These are phyloP conservation scores for Podospora sp. DNA, from an alignment of 495 filamentous ascomycete genomes.

Conservation along the genomic window DNA sequence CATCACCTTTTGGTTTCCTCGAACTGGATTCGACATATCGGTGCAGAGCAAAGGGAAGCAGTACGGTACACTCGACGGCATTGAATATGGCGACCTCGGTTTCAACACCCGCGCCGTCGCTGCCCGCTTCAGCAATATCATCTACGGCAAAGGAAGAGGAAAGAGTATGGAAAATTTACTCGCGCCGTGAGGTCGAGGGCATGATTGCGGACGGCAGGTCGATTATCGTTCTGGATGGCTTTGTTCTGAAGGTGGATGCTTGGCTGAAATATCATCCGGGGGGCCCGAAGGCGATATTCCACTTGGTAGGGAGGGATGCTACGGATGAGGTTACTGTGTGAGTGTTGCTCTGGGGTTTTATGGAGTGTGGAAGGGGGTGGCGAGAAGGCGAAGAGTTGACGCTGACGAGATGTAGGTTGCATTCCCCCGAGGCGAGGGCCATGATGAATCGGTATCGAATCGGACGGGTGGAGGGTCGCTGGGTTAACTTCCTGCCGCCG, in stretches of 20 bases:
- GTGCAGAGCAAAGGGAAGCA: too few species aligned
- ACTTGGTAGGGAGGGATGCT: conserved; percentile 96
- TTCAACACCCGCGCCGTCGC: not conserved
- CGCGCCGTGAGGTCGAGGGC: conserved; percentile 78
- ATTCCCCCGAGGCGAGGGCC: conserved; percentile 74
- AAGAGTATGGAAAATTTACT: conserved; percentile 48
- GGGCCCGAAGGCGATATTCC: conserved; percentile 86
- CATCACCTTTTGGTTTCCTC: too few species aligned
- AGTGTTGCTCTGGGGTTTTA: conserved; percentile 37
- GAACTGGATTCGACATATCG: too few species aligned
- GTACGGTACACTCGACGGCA: too few species aligned
- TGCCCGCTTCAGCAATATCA: not conserved
- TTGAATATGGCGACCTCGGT: not conserved
- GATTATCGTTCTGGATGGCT: conserved; percentile 77
- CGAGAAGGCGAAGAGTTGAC: not conserved
- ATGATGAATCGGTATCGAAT: conserved; percentile 84
- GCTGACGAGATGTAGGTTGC: conserved; percentile 60
- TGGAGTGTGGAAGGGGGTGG: not conserved
- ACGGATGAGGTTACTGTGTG: conserved; percentile 94
- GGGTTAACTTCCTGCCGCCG: conserved; percentile 88
- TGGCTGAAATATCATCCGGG: conserved; percentile 91
- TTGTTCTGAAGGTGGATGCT: conserved; percentile 83
- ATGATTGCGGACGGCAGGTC: conserved; percentile 83
- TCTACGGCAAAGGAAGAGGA: not conserved
- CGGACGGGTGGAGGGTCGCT: conserved; percentile 77